phyloP scores from a whole-genome alignment of 805 yeast species.

The Ogataea degrootiae region DNA sequence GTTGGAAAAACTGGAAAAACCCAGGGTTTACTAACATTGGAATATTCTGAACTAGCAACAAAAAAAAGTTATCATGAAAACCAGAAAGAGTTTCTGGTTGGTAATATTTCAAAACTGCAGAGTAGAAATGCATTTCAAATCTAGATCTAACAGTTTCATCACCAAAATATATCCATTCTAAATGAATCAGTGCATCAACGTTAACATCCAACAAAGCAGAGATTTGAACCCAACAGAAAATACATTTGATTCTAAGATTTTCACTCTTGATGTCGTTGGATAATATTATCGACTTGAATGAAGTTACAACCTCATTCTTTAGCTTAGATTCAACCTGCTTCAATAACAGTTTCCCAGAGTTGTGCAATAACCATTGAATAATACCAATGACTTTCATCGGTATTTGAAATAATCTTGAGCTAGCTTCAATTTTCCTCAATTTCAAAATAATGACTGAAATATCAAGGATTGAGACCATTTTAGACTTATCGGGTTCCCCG shows the following conservation, averaged over 20 bases:
- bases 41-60: constrained; percentile 12
- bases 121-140: constrained; percentile 22
- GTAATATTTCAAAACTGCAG: constrained; percentile 16
- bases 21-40: constrained; percentile 11
- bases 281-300: constrained; percentile 15
- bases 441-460: constrained; percentile 10
- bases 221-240: constrained; percentile 19
- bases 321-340: constrained; percentile 2
- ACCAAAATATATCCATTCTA: constrained; percentile 30
- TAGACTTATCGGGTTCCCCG: constrained; percentile 4
- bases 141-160: constrained; percentile 8
- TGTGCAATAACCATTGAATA: constrained; percentile 1
- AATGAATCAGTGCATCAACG: constrained; percentile 19
- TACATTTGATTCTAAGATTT: constrained; percentile 10
- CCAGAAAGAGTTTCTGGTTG: constrained; percentile 1
- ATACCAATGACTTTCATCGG: constrained; percentile 5
- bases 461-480: constrained; percentile 9
- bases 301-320: constrained; percentile 12
- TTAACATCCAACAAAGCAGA: constrained; percentile 9
- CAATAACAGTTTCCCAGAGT: not conserved
- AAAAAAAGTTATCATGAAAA: constrained; percentile 9
- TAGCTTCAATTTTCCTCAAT: constrained; percentile 8
- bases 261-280: constrained; percentile 8
- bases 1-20: constrained; percentile 13
- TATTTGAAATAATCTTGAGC: constrained; percentile 3